Evolutionary conservation across 1,284 basidiomycete species (phyloP), one percentile per base, ranked within the genome.

Genomic region (Cutaneotrichosporon cutaneum): DNA sequence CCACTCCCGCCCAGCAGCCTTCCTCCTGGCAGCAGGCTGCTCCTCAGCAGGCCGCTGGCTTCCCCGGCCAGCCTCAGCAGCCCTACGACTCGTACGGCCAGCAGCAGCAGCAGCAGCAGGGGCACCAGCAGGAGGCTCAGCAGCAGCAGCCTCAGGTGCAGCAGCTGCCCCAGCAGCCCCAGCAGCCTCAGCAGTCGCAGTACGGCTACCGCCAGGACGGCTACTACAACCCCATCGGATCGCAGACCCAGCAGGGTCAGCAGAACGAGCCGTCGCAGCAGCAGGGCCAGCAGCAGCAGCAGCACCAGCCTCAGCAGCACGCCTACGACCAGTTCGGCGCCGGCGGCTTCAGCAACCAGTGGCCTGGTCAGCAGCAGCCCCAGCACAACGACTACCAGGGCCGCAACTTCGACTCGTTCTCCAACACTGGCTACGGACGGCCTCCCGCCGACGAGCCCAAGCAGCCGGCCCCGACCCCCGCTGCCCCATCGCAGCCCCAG

Each of bases 381-480:
- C 56, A 65, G 61, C 64, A 65, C 60, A 58, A 45, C 63, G 63
- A 59, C 33, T 65, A 67, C 54, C 60, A 67, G 45, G 47, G 53
- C 4, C 65, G 75, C 70, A 66, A 67, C 14, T 80, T 78, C 63
- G 78, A 80, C 65, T 78, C 77, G 50, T 80, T 78, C 68, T 58
- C 70, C 56, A 72, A 71, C 30, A 68, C 70, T 51, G 77, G 77
- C 16, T 80, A 80, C 73, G 73, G 75, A 53, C 72, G 77, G 60
- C 72, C 73, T 14, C 70, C 70, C 8, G 61, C 68, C n/a, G 77
- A 78, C 32, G 77, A 78, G 56, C 65, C 72, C 61, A 77, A 79
- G 70, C 57, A 68, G 44, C 61, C 69, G 35, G 65, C 66, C 14
- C 68, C 71, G 7, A 68, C 74, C 24, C 68, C 70, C 45, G 61